A percentile compares a stretch with the other conserved stretches of the same genome.
phyloP scores from a whole-genome alignment of 805 yeast species.

The Cyberlindnera euphorbiae region DNA sequence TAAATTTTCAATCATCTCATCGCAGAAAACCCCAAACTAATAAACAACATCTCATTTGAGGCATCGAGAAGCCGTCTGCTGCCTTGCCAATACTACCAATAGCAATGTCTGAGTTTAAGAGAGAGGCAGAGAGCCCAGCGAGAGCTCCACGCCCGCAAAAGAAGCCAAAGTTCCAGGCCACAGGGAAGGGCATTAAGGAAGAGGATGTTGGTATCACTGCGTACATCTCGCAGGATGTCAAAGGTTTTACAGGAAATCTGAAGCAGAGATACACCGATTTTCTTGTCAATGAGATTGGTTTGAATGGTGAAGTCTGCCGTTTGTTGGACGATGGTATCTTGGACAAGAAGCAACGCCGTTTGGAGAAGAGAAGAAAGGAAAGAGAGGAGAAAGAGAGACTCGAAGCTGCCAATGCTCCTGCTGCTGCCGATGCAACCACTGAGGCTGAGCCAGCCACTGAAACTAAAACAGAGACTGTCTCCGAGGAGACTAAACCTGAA shows the following conservation, averaged over 20 bases:
- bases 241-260: slow-evolving; percentile 73
- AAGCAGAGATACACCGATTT: slow-evolving; percentile 93
- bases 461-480: not conserved
- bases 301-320: slow-evolving; percentile 66
- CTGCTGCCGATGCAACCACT: not conserved
- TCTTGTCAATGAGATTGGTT: slow-evolving; percentile 81
- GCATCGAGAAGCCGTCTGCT: no score
- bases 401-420: slow-evolving; percentile 1
- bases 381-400: slow-evolving; percentile 11
- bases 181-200: slow-evolving; percentile 51
- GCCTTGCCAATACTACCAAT: no score
- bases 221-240: slow-evolving; percentile 46
- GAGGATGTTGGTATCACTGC: slow-evolving; percentile 83
- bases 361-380: slow-evolving; percentile 30
- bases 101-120: slow-evolving; percentile 18
- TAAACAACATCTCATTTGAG: no score
- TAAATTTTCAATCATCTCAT: no score
- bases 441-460: not conserved
- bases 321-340: slow-evolving; percentile 69
- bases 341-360: slow-evolving; percentile 43
- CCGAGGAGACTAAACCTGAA: not conserved
- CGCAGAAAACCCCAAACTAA: no score
- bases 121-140: slow-evolving; percentile 18
- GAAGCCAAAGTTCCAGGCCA: slow-evolving; percentile 16
- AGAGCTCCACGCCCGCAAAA: slow-evolving; percentile 16